Evolutionary conservation across 352 stramenopile genomes (phyloP), one percentile per base, ranked within the genome.

Genomic region (Blastocystis sp.): DNA sequence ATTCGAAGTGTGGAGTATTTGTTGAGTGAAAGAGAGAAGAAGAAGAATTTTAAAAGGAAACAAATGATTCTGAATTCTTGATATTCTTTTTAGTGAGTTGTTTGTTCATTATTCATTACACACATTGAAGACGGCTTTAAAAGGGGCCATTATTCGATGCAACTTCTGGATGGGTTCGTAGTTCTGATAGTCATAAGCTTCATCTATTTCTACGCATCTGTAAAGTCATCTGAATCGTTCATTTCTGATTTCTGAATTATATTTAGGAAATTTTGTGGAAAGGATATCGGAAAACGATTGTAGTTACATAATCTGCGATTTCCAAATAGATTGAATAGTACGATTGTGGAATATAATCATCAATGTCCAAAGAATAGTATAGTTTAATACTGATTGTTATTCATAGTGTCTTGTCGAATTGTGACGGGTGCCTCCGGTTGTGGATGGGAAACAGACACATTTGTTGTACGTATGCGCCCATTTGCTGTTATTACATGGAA

Each of bases 1-100:
- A 30, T 81, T 19, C 44, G 70, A 13, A 81, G 70, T 40, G 70
- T 81, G 44, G 70, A 64, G 44, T 81, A 62, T 51, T 33, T 81
- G 22, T 33, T 64, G 19, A 35, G 22, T 30, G 17, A 24, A 15
- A 27, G 42, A 3, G 51, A 60, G 70, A 81, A 62, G 44, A 15
- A 60, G 0, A 48, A 37, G 13, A 24, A 30, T 48, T 19, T 30
- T 9, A 62, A 60, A 56, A 64, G 54, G 48, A 62, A 64, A 44
- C 15, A 60, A 27, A 22, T 27, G 27, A 37, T n/a, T 59, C 11
- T 59, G 22, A 27, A 27, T 54, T 5, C 17, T 51, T 79, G 11
- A 40, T 7, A 37, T 33, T 19, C n/a, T 27, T 44, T 30, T 70
- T 40, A 35, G 33, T 13, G 22, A 70, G 60, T 70, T 70, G 24